Evolutionary conservation across 305 asterid species (phyloP), one percentile per base, ranked within the genome.

Genomic region (Fraxinus platypoda): DNA sequence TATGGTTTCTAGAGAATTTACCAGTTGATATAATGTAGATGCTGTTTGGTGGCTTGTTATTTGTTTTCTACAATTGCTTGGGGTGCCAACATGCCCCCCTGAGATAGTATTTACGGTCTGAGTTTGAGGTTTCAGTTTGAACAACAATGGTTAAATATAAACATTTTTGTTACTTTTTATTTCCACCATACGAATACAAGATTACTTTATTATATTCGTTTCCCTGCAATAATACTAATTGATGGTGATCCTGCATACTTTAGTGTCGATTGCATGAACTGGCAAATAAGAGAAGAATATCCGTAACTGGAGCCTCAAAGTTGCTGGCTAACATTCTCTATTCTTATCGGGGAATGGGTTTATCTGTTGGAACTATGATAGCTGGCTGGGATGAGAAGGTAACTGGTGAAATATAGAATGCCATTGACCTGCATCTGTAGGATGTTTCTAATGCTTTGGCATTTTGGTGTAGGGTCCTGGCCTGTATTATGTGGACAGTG

Each of bases 351-450:
- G 98, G 99, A 84, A 95, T 95, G 99, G 98, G 97, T 64, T 86
- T 94, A 84, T 95, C 99, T 5, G 98, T 94, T 75, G 99, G 97
- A 81, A 95, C 98, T 31, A 95, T 95, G 99, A 95, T 95, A 71
- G 98, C 99, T 75, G 99, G 99, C 80, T 95, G 97, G 98, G 99
- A 95, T 87, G 99, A 95, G 81, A 88, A 90, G 98, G 99, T 95
- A 59, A 74, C 33, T 75, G 41, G 23, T 78, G 76, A 80, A 59
- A 34, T 62, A 71, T 77, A 43, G 78, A 31, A 26, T 64, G 77
- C 33, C 59, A 23, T 46, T 71, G 41, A 59, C 77, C 12, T 4
- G 75, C 66, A 5, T 25, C 43, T 13, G 34, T 23, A 8, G 30
- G 21, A 26, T 52, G 17, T 49, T 74, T 31, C n/a, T 54, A 9